A percentile compares a stretch with the other conserved stretches of the same genome.
Conservation (phyloP, 345 rosid species). For the Citrus mangshanensis region DNA sequence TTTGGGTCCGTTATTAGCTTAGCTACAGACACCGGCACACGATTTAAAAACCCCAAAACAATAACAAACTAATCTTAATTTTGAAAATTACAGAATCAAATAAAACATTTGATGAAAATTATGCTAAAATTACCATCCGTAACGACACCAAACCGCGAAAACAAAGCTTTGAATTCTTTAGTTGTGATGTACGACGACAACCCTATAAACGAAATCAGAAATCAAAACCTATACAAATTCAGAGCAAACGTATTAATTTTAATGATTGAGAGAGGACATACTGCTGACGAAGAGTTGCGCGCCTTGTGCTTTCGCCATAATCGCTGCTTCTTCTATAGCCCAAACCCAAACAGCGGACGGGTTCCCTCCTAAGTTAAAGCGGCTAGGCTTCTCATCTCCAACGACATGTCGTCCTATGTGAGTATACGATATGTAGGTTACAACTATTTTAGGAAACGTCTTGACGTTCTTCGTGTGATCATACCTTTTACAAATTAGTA, state of each 20-base stretch:
- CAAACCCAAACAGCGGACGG: neutral
- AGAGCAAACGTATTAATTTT: too few species aligned
- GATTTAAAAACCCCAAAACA: neutral
- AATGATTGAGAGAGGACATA: neutral
- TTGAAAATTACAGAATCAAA: neutral
- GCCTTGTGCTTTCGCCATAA: slow-evolving; percentile 41
- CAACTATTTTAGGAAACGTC: neutral
- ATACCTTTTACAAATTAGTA: too few species aligned
- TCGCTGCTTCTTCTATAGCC: neutral
- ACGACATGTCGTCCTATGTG: neutral
- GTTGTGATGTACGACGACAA: slow-evolving; percentile 33
- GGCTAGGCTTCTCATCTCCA: neutral
- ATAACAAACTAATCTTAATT: neutral
- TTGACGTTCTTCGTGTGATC: neutral
- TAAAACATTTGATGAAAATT: neutral
- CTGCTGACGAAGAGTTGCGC: slow-evolving; percentile 56
- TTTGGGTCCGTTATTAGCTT: slow-evolving; percentile 42
- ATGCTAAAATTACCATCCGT: slow-evolving; percentile 26
- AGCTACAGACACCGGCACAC: slow-evolving; percentile 29
- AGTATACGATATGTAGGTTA: too few species aligned
- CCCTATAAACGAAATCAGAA: slow-evolving; percentile 21
- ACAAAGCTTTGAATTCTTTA: slow-evolving; percentile 25
- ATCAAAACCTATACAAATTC: neutral
- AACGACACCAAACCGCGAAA: slow-evolving; percentile 43
- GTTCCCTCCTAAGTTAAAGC: neutral